Base-by-base conservation (phyloP, 139 green algal species). In the Pycnococcus provasolii region DNA sequence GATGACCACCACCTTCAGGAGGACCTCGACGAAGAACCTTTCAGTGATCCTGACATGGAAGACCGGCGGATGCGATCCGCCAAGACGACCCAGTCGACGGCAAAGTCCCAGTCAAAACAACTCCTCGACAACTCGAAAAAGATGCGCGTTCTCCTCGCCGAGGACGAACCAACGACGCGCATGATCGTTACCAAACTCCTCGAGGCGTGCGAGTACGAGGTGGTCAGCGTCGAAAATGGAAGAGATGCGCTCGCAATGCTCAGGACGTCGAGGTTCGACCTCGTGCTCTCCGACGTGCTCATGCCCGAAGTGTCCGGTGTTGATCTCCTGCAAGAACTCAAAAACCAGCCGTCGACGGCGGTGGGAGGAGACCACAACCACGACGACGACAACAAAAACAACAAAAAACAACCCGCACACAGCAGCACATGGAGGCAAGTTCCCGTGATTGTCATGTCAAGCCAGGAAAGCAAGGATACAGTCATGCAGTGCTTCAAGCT, bases 401-500 rank as follows among this genome's bases (percentile, higher is more conserved):
- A 11, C 48, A 11, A 55, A 11, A 11, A 55, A 11, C 48, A 55
- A 11, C 48, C 48, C 48, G 48, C 11, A 11, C 48, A 11, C 48
- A 11, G 11, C 9, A 11, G 48, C 11, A 9, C 48, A 9, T 55
- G 9, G 9, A 9, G 9, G 48, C 48, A 11, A 9, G 11, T 55
- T 55, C 48, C 48, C 48, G 9, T 55, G 9, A 55, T 55, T 11
- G 9, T 90, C 0, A 77, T 79, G 2, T 87, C 79, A 0, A 68
- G 53, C 3, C 58, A 81, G 40, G 81, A 86, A 43, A 78, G 85
- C 40, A 61, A 73, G 8, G 80, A 87, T 9, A 71, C 74, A 1
- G 79, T 90, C n/a, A 58, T 84, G 50, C 64, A 81, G 3, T 89
- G 83, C 80, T 73, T 94, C 9, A 77, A 83, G 40, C 77, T 85